These are phyloP conservation scores for Erodium chrysanthum DNA, from an alignment of 441 rosid species.

Conservation along the genomic window DNA sequence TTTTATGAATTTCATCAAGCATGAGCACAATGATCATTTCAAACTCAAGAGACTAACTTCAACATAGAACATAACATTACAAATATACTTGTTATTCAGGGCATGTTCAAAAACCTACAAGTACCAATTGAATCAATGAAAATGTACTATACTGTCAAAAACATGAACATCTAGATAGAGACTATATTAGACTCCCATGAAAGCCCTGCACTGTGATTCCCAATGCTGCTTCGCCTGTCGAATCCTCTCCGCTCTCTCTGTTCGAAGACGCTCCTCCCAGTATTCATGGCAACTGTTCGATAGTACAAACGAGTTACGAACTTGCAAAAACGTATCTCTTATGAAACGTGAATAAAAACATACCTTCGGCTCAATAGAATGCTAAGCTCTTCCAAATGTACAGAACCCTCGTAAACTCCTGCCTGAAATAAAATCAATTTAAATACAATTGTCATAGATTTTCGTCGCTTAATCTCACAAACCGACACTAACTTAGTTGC, in stretches of 20 bases:
- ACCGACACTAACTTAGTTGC: too few species aligned
- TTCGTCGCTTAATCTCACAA: too few species aligned
- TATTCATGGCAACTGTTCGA: slow-evolving; percentile 57
- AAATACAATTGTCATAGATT: too few species aligned
- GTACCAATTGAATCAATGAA: too few species aligned
- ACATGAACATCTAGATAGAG: too few species aligned
- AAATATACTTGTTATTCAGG: too few species aligned
- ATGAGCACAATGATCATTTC: too few species aligned
- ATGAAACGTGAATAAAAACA: not conserved
- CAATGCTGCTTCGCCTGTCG: slow-evolving; percentile 70
- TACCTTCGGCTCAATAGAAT: slow-evolving; percentile 61
- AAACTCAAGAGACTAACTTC: too few species aligned
- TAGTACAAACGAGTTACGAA: slow-evolving; percentile 6
- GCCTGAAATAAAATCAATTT: slow-evolving; percentile 39
- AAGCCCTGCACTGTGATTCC: slow-evolving; percentile 63
- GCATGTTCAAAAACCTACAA: too few species aligned
- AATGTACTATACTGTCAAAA: too few species aligned
- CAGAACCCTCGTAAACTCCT: slow-evolving; percentile 51
- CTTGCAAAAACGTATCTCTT: not conserved
- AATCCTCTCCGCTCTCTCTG: slow-evolving; percentile 63
- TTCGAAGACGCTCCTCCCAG: slow-evolving; percentile 59
- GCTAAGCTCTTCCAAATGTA: slow-evolving; percentile 73
- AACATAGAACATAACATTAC: too few species aligned
- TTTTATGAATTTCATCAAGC: too few species aligned
- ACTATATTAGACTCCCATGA: slow-evolving; percentile 38